These are phyloP conservation scores for Brettanomyces naardenensis DNA, from an alignment of 805 yeast genomes.

Conservation along the genomic window DNA sequence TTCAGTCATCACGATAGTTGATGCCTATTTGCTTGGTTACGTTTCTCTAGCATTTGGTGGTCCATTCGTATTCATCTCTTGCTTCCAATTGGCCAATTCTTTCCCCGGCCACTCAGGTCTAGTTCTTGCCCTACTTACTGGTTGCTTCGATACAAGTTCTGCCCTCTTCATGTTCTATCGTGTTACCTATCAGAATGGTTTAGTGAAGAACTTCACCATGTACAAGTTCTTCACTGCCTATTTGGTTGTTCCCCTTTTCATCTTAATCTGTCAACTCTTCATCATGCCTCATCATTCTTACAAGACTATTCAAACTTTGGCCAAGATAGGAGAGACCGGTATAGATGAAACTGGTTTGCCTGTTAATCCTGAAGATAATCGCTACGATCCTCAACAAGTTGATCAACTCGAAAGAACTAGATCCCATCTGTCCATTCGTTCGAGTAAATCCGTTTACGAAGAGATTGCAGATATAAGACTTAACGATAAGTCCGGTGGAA, in stretches of 20 bases:
- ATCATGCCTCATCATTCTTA: constrained; percentile 78
- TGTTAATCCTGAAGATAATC: constrained; percentile 36
- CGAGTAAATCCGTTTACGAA: constrained; percentile 52
- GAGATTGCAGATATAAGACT: constrained; percentile 54
- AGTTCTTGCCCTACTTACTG: constrained; percentile 74
- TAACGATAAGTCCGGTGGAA: constrained; percentile 48
- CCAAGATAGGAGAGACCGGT: constrained; percentile 65
- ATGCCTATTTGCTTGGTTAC: constrained; percentile 71
- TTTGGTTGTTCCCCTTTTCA: constrained; percentile 70
- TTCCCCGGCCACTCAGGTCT: constrained; percentile 80
- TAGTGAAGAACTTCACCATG: constrained; percentile 33
- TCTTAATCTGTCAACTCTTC: constrained; percentile 60
- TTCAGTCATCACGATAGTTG: constrained; percentile 27
- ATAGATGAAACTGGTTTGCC: constrained; percentile 63
- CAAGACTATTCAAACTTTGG: constrained; percentile 60
- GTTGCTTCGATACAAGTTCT: constrained; percentile 92
- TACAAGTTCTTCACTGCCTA: constrained; percentile 58
- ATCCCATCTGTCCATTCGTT: constrained; percentile 28
- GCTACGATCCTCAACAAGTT: constrained; percentile 17
- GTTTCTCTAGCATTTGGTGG: constrained; percentile 79
- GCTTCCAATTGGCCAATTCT: constrained; percentile 83
- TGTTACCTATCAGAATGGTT: constrained; percentile 43
- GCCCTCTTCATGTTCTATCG: constrained; percentile 77
- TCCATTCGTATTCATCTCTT: constrained; percentile 85
- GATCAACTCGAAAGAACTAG: constrained; percentile 12